Conservation (phyloP, 495 filamentous ascomycete genomes). For the Xylaria scruposa region DNA sequence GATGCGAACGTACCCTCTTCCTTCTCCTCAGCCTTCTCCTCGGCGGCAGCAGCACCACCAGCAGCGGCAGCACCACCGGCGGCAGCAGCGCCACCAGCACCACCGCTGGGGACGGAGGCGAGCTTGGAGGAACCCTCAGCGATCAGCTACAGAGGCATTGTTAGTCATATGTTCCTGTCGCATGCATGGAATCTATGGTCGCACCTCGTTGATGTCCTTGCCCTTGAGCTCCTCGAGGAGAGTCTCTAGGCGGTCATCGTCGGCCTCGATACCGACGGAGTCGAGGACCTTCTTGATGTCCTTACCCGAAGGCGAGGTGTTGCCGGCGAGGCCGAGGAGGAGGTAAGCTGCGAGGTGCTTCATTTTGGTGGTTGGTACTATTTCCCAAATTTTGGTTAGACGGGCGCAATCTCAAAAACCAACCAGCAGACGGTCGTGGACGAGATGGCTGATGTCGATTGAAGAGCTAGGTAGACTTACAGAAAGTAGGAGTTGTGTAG, state of each 20-base stretch:
- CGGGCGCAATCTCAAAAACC: constrained; percentile 26
- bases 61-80: constrained; percentile 67
- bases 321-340: constrained; percentile 92
- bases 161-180: constrained; percentile 31
- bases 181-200: constrained; percentile 33
- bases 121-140: constrained; percentile 89
- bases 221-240: constrained; percentile 92
- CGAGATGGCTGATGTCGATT: constrained; percentile 17
- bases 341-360: constrained; percentile 99
- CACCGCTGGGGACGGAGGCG: constrained; percentile 95
- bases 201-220: constrained; percentile 96
- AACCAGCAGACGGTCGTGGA: background rate
- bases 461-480: constrained; percentile 41
- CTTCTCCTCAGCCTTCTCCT: constrained; percentile 73
- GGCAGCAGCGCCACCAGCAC: constrained; percentile 72
- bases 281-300: constrained; percentile 92
- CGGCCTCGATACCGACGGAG: constrained; percentile 95
- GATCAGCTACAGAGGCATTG: constrained; percentile 72
- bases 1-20: constrained; percentile 66
- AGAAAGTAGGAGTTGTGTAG: constrained; percentile 35
- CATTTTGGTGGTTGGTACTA: constrained; percentile 72
- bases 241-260: constrained; percentile 81
- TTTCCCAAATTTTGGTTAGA: constrained; percentile 13
- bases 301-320: constrained; percentile 81
- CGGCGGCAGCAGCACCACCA: constrained; percentile 71